These are phyloP conservation scores for Ascodesmis nigricans DNA, from an alignment of 495 filamentous ascomycete genomes.

Conservation along the genomic window DNA sequence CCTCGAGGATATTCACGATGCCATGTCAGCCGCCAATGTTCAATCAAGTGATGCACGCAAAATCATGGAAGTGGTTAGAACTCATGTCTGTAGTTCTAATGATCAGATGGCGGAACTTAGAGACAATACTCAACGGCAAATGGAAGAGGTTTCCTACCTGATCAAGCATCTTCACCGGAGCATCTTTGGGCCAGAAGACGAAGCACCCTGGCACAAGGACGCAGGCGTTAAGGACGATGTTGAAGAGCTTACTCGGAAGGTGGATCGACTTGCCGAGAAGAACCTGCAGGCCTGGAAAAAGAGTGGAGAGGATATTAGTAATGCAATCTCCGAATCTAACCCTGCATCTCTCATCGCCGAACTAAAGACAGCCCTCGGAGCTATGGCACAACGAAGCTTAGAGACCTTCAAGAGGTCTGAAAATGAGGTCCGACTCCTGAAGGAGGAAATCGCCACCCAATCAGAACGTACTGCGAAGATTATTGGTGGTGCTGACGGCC, in stretches of 20 bases:
- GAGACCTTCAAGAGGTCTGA: slow-evolving; percentile 24
- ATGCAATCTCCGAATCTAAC: slow-evolving; percentile 26
- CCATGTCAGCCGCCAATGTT: slow-evolving; percentile 15
- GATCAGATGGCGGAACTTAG: slow-evolving; percentile 19
- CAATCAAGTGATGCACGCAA: slow-evolving; percentile 20
- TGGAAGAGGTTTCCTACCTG: slow-evolving; percentile 64
- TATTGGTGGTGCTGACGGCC: slow-evolving; percentile 14
- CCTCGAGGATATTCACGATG: slow-evolving; percentile 17
- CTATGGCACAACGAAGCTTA: slow-evolving; percentile 18
- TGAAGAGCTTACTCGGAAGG: slow-evolving; percentile 72
- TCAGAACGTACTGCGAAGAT: slow-evolving; percentile 9
- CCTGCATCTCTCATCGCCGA: slow-evolving; percentile 39
- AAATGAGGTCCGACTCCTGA: slow-evolving; percentile 55
- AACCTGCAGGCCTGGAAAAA: slow-evolving; percentile 45
- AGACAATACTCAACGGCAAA: slow-evolving; percentile 12
- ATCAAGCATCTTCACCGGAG: slow-evolving; percentile 29
- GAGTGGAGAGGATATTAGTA: slow-evolving; percentile 24
- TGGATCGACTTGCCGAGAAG: slow-evolving; percentile 45
- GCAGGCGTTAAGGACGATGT: slow-evolving; percentile 56
- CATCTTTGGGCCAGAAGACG: slow-evolving; percentile 17
- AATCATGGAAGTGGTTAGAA: slow-evolving; percentile 21
- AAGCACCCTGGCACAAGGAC: slow-evolving; percentile 19
- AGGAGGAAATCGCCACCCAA: slow-evolving; percentile 31
- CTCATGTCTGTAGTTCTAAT: slow-evolving; percentile 18
- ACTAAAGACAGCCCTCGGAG: slow-evolving; percentile 45